Percentiles rank a stretch among this genome's conserved stretches.
These are phyloP conservation scores for Cyberlindnera mrakii DNA, from an alignment of 805 yeast genomes.

Conservation along the genomic window DNA sequence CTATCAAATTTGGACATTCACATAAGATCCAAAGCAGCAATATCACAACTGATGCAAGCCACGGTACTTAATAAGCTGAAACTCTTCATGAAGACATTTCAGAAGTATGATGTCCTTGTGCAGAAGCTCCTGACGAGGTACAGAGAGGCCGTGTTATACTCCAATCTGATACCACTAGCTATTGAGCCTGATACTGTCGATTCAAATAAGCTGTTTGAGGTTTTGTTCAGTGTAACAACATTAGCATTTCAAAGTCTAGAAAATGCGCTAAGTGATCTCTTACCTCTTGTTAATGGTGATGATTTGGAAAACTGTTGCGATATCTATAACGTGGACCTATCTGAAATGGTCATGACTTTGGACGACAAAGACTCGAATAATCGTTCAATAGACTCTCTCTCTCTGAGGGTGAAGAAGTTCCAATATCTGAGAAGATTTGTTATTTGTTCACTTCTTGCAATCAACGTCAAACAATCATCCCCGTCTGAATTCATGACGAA, in stretches of 20 bases:
- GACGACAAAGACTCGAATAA: background rate
- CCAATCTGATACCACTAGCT: constrained; percentile 10
- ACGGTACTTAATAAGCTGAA: constrained; percentile 13
- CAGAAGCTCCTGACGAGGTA: constrained; percentile 24
- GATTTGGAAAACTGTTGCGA: constrained; percentile 37
- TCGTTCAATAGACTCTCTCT: constrained; percentile 20
- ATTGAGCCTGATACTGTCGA: background rate
- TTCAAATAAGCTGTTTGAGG: constrained; percentile 7
- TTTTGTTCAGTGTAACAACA: constrained; percentile 27
- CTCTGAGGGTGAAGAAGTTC: constrained; percentile 27
- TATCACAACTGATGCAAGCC: constrained; percentile 7
- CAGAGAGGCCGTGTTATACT: constrained; percentile 26
- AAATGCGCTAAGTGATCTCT: constrained; percentile 20
- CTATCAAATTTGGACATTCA: background rate
- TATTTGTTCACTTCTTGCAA: constrained; percentile 36
- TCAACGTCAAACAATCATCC: constrained; percentile 19
- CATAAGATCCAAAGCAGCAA: constrained; percentile 2
- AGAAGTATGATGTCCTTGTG: constrained; percentile 23
- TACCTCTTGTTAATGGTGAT: constrained; percentile 25
- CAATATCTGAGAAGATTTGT: constrained; percentile 36
- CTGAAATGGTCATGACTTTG: constrained; percentile 24
- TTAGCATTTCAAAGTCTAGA: constrained; percentile 27
- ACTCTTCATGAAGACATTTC: constrained; percentile 14
- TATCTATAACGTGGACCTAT: constrained; percentile 32
- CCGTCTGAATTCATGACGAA: constrained; percentile 4